Base-by-base conservation (phyloP, 1,139 yeast genomes). In the Kluyveromyces marxianus region DNA sequence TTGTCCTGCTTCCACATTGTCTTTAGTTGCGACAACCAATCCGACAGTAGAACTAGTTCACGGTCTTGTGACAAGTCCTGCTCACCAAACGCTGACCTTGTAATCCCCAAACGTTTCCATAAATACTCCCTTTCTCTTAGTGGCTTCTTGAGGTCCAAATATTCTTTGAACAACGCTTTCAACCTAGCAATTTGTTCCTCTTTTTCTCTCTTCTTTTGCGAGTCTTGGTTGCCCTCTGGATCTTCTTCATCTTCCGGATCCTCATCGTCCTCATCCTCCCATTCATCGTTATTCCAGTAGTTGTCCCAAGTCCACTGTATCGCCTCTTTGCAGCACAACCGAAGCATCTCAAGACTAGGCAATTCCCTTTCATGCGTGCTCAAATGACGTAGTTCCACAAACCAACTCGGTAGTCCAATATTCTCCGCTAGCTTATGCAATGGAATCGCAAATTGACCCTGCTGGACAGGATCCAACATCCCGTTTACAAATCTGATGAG, bases 401-500 rank as follows among this genome's bases (percentile, higher is more conserved):
- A 89, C 58, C 77, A 77, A 33, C 83, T 74, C 0, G 98, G 97
- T 25, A 94, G 68, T 1, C 77, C 77, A 25, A 87, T 67, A 37
- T 75, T 73, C 45, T 70, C 76, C 0, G 98, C 98, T 31, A 92
- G 66, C 4, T 75, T 72, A 53, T 83, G 84, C 56, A 92, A 69
- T 2, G 97, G 92, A 25, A 85, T 76, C 0, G 96, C 96, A 59
- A 70, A 83, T 45, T 74, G 77, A 0, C 90, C 78, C 56, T 82
- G 87, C 62, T 92, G 98, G 42, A 76, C 75, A 0, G 95, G 95
- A 60, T 94, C 99, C 38, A 94, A 67, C 28, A 89, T 66, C 1
- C 97, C 97, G 64, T 92, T 94, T 25, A 92, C 97, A 68, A 92
- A 89, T 48, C 96, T 69, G 28, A 89, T 81, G 6, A 92, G 57